Conservation (phyloP, 371 early-diverging fungal species). For the Rhizomucor pusillus region DNA sequence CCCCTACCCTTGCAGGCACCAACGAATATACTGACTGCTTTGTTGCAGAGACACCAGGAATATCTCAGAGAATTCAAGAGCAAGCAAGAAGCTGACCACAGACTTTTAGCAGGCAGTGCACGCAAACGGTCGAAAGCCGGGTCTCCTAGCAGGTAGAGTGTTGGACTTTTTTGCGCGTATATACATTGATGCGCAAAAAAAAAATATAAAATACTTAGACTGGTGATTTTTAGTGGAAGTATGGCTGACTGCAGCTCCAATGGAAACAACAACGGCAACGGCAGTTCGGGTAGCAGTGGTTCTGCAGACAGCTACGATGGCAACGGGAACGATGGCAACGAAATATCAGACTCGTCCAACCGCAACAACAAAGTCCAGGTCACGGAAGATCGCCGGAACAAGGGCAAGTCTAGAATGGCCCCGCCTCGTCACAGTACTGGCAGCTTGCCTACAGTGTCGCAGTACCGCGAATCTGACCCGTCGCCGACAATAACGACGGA, state of each 20-base stretch:
- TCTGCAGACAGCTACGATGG: constrained; percentile 21
- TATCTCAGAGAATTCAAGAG: constrained; percentile 39
- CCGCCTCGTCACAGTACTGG: no score
- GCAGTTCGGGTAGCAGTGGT: constrained; percentile 26
- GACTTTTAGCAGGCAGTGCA: constrained; percentile 13
- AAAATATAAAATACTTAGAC: neutral
- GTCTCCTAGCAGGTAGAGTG: constrained; percentile 31
- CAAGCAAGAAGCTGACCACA: constrained; percentile 34
- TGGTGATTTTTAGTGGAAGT: constrained; percentile 13
- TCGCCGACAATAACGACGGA: no score
- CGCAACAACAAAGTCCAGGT: neutral
- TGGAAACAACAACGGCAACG: constrained; percentile 25
- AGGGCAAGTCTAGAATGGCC: neutral
- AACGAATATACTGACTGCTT: neutral
- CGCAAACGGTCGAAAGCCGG: constrained; percentile 27
- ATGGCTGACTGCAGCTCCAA: constrained; percentile 35
- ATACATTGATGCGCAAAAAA: no score
- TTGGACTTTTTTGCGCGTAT: no score
- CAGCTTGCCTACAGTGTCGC: no score
- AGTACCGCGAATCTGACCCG: no score
- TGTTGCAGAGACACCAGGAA: constrained; percentile 28
- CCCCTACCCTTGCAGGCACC: neutral
- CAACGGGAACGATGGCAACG: constrained; percentile 5
- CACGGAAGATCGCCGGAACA: neutral
- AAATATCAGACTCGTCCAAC: neutral